phyloP scores from a whole-genome alignment of 805 yeast species.

The Debaryomyces maramus region DNA sequence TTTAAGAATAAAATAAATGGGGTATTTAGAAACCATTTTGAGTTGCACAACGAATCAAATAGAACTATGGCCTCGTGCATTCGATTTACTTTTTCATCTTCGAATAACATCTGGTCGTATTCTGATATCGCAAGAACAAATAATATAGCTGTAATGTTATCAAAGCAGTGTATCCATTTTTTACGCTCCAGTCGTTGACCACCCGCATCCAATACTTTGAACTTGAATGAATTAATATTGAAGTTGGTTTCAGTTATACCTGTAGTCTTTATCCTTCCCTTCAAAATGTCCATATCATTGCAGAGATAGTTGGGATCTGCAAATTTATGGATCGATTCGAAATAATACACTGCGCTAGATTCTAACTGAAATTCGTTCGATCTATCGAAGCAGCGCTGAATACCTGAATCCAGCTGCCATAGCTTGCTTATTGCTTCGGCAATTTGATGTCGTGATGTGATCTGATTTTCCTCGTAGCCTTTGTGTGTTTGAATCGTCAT shows the following conservation, averaged over 20 bases:
- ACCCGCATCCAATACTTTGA: constrained; percentile 91
- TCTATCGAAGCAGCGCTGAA: constrained; percentile 54
- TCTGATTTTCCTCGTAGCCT: neutral
- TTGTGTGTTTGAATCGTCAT: constrained; percentile 8
- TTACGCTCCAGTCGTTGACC: constrained; percentile 91
- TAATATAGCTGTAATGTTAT: constrained; percentile 81
- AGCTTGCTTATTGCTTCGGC: constrained; percentile 68
- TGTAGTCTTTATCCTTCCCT: constrained; percentile 91
- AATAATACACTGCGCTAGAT: constrained; percentile 78
- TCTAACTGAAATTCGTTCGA: constrained; percentile 84
- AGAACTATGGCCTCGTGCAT: constrained; percentile 87
- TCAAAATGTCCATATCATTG: constrained; percentile 78
- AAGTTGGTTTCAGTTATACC: constrained; percentile 90
- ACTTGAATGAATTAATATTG: constrained; percentile 58
- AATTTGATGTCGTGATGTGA: constrained; percentile 45
- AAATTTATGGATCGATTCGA: constrained; percentile 68
- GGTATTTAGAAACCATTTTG: constrained; percentile 79
- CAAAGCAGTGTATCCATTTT: constrained; percentile 95
- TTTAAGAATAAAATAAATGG: constrained; percentile 89
- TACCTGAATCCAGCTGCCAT: constrained; percentile 74
- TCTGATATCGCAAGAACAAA: constrained; percentile 90
- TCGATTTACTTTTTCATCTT: constrained; percentile 84
- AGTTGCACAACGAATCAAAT: constrained; percentile 81
- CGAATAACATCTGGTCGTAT: constrained; percentile 88
- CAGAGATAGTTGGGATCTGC: constrained; percentile 67